Evolutionary conservation across 345 rosid genomes (phyloP), one percentile per base, ranked within the genome.

Genomic region (Pelargonium nanum): DNA sequence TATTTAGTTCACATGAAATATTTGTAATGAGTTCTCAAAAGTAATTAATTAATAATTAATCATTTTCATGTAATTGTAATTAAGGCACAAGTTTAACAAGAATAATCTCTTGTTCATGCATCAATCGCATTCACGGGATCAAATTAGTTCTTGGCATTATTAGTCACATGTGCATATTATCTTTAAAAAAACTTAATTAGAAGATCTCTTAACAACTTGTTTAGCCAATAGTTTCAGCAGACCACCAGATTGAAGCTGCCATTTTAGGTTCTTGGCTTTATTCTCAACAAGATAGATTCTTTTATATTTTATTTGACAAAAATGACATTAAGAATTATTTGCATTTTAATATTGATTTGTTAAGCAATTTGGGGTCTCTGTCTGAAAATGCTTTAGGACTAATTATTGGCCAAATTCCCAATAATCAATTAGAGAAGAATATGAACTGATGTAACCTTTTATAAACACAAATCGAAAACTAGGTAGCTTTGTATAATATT

Each of bases 81-180:
- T n/a, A n/a, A n/a, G n/a, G n/a, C n/a, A n/a, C n/a, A n/a, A n/a
- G n/a, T n/a, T n/a, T n/a, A n/a, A n/a, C n/a, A n/a, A n/a, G n/a
- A n/a, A n/a, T n/a, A n/a, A n/a, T n/a, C n/a, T 40, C 15, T 40
- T 40, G 48, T 6, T 40, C 16, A 7, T 17, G 1, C 48, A 40
- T 40, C 16, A 40, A 40, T 40, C 16, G 15, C 22, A 55, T 21
- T 55, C 57, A 55, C 57, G 57, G 57, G 56, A 55, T 55, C 26
- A 10, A 21, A 22, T 25, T 55, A 19, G 26, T 22, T 23, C 10
- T 25, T 55, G 26, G 26, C 57, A 55, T 55, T 22, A 55, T 7
- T 22, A 21, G 23, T 1, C 25, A 55, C 25, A 55, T 21, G 23
- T 9, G 6, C 23, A 17, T 21, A 24, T 16, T 16, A 2, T 15